Conservation (phyloP, 305 asterid genomes). For the Fraxinus sp. region DNA sequence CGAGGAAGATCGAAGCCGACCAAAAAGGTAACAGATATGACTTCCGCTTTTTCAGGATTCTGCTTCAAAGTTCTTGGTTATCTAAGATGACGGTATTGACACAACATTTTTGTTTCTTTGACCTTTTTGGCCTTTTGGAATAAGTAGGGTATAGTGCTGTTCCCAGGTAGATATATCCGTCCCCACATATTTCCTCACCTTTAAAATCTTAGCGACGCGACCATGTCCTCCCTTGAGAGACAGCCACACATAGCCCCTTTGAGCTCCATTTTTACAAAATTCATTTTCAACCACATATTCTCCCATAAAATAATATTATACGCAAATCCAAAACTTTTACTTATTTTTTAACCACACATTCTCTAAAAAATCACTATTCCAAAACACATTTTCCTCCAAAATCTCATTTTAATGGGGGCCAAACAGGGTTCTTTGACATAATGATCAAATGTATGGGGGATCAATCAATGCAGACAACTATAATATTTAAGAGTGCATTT, state of each 20-base stretch:
- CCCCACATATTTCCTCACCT: background rate
- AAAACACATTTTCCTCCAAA: background rate
- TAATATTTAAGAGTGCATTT: background rate
- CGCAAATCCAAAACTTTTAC: background rate
- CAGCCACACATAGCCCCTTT: background rate
- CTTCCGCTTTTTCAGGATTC: conserved; percentile 7
- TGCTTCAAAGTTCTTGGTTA: background rate
- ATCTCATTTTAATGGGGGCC: background rate
- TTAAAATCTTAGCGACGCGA: background rate
- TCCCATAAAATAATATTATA: background rate
- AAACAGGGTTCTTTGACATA: background rate
- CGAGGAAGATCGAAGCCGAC: conserved; percentile 85
- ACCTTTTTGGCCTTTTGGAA: background rate
- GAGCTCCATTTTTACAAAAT: background rate
- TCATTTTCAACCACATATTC: background rate
- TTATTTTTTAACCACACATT: no score
- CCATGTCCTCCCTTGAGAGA: background rate
- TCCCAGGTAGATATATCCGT: background rate
- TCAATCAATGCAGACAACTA: conserved; percentile 2
- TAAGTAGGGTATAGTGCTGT: background rate
- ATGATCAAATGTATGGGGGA: background rate
- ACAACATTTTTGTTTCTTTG: background rate
- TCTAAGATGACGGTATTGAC: conserved; percentile 1
- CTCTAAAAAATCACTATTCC: background rate
- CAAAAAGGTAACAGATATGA: conserved; percentile 65